These are phyloP conservation scores for Fonsecaea pedrosoi DNA, from an alignment of 2,329 filamentous ascomycete genomes.

Conservation along the genomic window DNA sequence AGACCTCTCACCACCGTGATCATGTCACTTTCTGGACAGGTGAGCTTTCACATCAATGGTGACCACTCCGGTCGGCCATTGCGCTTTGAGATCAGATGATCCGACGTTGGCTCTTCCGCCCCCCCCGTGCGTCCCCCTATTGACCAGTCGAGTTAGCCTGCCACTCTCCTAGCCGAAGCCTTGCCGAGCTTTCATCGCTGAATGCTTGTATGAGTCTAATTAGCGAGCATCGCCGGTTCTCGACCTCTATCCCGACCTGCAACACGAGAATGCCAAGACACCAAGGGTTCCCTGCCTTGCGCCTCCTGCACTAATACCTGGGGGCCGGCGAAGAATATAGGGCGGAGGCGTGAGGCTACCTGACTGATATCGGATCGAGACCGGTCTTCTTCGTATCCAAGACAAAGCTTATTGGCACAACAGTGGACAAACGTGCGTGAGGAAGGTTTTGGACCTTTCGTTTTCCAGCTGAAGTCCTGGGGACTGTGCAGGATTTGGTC, in stretches of 20 bases:
- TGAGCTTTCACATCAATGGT: background rate
- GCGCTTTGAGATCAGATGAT: background rate
- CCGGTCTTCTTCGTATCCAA: slow-evolving; percentile 2
- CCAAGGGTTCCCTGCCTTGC: background rate
- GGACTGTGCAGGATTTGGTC: background rate
- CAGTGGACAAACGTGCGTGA: background rate
- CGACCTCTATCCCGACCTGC: background rate
- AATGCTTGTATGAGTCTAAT: slow-evolving; percentile 1
- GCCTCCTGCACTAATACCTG: background rate
- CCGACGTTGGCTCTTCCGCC: background rate
- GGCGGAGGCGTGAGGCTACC: background rate
- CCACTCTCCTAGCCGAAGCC: background rate
- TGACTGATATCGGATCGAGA: background rate
- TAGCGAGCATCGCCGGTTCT: background rate
- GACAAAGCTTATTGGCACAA: background rate
- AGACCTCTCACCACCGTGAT: background rate
- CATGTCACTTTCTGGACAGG: background rate
- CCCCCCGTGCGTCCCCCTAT: background rate
- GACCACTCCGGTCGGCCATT: background rate
- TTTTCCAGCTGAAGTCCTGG: background rate
- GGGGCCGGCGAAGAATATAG: background rate
- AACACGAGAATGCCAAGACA: background rate
- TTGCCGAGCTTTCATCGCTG: background rate
- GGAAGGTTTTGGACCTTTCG: background rate
- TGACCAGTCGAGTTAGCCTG: background rate